These are phyloP conservation scores for Mikania micrantha DNA, from an alignment of 129 eudicot genomes.

Conservation along the genomic window DNA sequence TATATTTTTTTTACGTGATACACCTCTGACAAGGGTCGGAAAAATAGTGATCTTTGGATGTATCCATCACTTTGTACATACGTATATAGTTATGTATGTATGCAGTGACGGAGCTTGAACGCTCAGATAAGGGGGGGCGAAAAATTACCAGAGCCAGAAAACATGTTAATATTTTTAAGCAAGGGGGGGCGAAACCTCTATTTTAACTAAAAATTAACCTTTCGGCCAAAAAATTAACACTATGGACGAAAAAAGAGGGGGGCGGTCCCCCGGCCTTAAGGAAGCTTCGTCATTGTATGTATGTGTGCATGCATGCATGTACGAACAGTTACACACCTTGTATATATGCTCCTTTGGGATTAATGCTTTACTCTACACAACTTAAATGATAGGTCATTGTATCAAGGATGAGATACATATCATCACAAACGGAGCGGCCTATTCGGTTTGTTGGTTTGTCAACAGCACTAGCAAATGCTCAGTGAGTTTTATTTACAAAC, in stretches of 20 bases:
- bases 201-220: no score
- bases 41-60: neutral
- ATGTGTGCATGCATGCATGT: no score
- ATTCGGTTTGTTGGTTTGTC: conserved; percentile 96
- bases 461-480: conserved; percentile 97
- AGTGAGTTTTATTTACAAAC: conserved; percentile 47
- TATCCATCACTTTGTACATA: neutral
- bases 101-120: no score
- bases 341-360: conserved; percentile 3
- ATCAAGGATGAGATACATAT: conserved; percentile 97
- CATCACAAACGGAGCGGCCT: conserved; percentile 92
- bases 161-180: no score
- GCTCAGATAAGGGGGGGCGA: no score
- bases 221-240: no score
- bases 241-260: no score
- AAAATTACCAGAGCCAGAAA: no score
- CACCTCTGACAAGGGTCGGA: neutral
- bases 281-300: no score
- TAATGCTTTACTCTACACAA: conserved; percentile 8
- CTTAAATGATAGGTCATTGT: conserved; percentile 67
- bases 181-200: no score
- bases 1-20: neutral
- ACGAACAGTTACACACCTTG: neutral
- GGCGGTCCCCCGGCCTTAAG: no score
- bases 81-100: no score